phyloP scores from a whole-genome alignment of 768 basidiomycete species.

The Phlebiopsis flavidoalba region DNA sequence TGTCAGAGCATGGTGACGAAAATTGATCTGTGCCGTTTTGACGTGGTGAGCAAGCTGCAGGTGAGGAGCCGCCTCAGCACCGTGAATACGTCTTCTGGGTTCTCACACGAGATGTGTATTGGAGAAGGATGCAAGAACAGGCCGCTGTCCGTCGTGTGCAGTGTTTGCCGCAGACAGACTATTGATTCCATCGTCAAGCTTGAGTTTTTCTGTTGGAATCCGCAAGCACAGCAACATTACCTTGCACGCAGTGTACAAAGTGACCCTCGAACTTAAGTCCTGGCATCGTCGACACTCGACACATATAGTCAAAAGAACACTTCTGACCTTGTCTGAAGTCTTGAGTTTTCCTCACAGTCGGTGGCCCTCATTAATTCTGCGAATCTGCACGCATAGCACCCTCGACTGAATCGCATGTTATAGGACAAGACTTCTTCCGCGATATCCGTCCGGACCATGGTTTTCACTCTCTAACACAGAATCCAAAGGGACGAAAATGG shows the following conservation, averaged over 20 bases:
- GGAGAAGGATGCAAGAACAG: constrained; percentile 56
- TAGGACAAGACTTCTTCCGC: too few relatives aligned
- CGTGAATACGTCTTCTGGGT: constrained; percentile 39
- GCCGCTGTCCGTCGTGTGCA: constrained; percentile 74
- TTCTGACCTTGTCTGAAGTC: too few relatives aligned
- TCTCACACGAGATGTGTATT: constrained; percentile 41
- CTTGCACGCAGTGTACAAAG: constrained; percentile 77
- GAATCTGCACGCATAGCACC: too few relatives aligned
- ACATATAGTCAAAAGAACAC: constrained; percentile 55
- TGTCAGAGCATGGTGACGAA: constrained; percentile 47
- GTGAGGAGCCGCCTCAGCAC: constrained; percentile 72
- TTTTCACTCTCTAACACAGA: too few relatives aligned
- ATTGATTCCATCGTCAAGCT: not conserved
- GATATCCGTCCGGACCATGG: too few relatives aligned
- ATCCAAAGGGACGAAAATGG: too few relatives aligned
- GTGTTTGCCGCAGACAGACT: constrained; percentile 81
- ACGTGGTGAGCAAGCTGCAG: constrained; percentile 81
- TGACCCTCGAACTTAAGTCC: constrained; percentile 64
- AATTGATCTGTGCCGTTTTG: constrained; percentile 65
- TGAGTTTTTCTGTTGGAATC: not conserved
- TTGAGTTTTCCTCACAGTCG: too few relatives aligned
- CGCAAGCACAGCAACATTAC: constrained; percentile 31
- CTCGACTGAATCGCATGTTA: too few relatives aligned
- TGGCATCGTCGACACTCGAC: constrained; percentile 37
- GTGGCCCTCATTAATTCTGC: too few relatives aligned